Base-by-base conservation (phyloP, 495 filamentous ascomycete genomes). In the Platismatia glauca region DNA sequence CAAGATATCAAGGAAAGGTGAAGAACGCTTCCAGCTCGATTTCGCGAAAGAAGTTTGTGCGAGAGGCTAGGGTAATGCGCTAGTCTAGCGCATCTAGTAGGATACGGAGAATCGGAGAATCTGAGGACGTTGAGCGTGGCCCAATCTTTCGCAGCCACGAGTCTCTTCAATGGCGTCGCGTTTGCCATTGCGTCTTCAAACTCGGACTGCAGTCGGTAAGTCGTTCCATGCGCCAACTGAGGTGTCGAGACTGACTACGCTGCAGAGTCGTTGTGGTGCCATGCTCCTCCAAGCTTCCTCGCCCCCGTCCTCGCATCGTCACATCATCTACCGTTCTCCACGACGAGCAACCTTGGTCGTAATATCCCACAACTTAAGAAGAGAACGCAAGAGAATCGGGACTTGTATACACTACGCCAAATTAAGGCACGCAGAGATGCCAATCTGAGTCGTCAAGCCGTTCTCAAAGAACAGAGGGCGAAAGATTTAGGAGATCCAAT, bases 371-470 rank as follows among this genome's bases (percentile, higher is more conserved):
- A 57, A 46, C 33, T 55, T 13, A 68, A 60, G 39, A 59, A 39
- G 41, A 48, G 44, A 7, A 74, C 64, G 76, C 77, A 78, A 60
- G 78, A 81, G 68, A 35, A 52, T 33, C 79, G 81, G 62, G 85
- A 91, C 66, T 83, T 83, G 37, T 89, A 89, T 70, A 76, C 80
- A 63, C 77, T 85, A 69, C 87, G 87, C 4, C 87, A 89, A 76
- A 81, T 88, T 29, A 81, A 86, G 67, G 87, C 88, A 71, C 87
- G 89, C 55, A 92, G 90, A 73, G 84, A 84, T 29, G 89, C 85
- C 61, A 95, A 95, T 71, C 68, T 93, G 52, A 81, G 83, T 66
- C 84, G 89, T 20, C 89, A 85, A 66, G 78, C 81, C 62, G 83
- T 80, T 50, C 82, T 97, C 60, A 72, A 82, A 39, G 70, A 79